Conservation (phyloP, 2,329 filamentous ascomycete species). For the Cordyceps militaris region DNA sequence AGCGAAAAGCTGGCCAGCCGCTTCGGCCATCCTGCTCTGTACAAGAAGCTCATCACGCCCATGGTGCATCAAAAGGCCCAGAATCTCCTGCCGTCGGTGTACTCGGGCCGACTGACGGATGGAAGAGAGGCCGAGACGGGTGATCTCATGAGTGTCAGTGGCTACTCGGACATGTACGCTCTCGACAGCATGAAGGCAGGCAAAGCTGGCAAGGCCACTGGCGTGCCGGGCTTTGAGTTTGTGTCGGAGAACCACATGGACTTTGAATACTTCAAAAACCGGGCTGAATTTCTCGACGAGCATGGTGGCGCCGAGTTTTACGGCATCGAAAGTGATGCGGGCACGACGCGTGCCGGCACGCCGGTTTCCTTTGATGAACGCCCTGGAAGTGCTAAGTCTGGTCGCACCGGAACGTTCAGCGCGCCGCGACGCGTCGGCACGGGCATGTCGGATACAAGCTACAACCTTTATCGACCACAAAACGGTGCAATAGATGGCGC, state of each 20-base stretch:
- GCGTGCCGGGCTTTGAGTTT: constrained; percentile 74
- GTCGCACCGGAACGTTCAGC: constrained; percentile 28
- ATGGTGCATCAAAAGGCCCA: constrained; percentile 93
- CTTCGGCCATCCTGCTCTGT: constrained; percentile 87
- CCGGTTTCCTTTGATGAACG: constrained; percentile 48
- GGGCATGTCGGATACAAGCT: constrained; percentile 22
- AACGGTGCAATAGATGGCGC: background rate
- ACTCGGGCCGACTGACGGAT: constrained; percentile 70
- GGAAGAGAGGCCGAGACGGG: constrained; percentile 52
- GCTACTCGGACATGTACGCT: constrained; percentile 75
- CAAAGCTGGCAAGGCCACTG: constrained; percentile 39
- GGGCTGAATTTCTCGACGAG: constrained; percentile 79
- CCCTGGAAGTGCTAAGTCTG: constrained; percentile 40
- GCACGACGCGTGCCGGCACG: constrained; percentile 51
- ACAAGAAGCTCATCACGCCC: constrained; percentile 81
- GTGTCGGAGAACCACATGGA: constrained; percentile 82
- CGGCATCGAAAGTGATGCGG: constrained; percentile 42
- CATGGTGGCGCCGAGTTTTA: constrained; percentile 71
- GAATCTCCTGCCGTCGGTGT: constrained; percentile 77
- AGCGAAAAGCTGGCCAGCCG: constrained; percentile 65
- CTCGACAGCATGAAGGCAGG: constrained; percentile 68
- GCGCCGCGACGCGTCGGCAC: constrained; percentile 13
- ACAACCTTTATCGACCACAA: constrained; percentile 22
- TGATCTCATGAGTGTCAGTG: constrained; percentile 53
- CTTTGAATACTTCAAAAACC: constrained; percentile 86